Evolutionary conservation across 2,329 filamentous ascomycete genomes (phyloP).

Genomic region (Fusarium phyllophilum): DNA sequence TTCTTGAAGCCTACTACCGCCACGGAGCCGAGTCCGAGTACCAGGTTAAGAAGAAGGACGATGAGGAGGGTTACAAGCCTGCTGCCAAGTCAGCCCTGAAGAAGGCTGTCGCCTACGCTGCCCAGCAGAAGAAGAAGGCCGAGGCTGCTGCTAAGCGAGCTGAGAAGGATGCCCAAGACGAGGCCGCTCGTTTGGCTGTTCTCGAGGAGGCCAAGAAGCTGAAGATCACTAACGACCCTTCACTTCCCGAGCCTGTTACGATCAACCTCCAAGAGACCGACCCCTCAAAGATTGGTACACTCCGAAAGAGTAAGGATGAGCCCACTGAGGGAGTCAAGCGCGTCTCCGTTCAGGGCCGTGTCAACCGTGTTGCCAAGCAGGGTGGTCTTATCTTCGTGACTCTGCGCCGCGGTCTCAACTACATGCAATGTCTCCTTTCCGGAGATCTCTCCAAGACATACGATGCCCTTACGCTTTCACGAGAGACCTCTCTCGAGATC

Average conservation of each 20-base stretch:
- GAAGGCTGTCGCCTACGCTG: constrained; percentile 42
- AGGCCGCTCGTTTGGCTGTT: constrained; percentile 37
- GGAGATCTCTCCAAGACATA: constrained; percentile 91
- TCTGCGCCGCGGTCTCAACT: constrained; percentile 78
- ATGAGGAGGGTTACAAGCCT: constrained; percentile 44
- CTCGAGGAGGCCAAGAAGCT: constrained; percentile 45
- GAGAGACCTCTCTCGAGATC: constrained; percentile 87
- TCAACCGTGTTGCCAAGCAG: constrained; percentile 83
- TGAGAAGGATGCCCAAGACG: constrained; percentile 42
- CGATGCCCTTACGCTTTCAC: constrained; percentile 85
- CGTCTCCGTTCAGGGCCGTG: constrained; percentile 82
- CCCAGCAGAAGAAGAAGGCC: constrained; percentile 43
- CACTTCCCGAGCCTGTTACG: constrained; percentile 76
- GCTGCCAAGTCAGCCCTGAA: constrained; percentile 45
- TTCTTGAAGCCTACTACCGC: constrained; percentile 77
- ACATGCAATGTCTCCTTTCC: constrained; percentile 68
- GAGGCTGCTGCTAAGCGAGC: constrained; percentile 41
- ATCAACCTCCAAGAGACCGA: constrained; percentile 73
- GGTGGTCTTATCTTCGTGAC: constrained; percentile 88
- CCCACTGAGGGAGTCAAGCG: constrained; percentile 49
- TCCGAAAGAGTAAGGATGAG: constrained; percentile 49
- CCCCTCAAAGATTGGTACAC: constrained; percentile 44
- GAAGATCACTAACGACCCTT: constrained; percentile 67
- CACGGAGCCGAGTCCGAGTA: constrained; percentile 46
- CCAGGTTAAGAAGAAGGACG: constrained; percentile 57